Conservation (phyloP, 768 basidiomycete species). For the Pleurotus salmoneostramineus region DNA sequence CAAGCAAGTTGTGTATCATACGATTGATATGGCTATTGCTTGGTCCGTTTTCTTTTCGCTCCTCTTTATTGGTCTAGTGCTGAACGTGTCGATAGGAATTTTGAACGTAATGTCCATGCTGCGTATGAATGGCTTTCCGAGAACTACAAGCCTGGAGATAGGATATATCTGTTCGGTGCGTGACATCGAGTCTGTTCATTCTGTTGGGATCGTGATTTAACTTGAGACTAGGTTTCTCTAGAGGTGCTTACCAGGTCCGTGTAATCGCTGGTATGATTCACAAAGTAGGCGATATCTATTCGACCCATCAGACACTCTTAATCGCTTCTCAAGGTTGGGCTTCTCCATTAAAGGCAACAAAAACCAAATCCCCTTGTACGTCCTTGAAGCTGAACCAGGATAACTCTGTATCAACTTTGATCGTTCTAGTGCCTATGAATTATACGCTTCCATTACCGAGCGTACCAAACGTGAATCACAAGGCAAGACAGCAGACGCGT, state of each 20-base stretch:
- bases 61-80: background rate
- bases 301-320: background rate
- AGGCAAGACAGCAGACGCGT: too few relatives aligned
- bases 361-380: background rate
- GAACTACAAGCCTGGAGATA: conserved; percentile 19
- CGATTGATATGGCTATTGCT: conserved; percentile 31
- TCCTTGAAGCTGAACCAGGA: too few relatives aligned
- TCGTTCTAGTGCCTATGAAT: background rate
- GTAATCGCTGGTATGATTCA: conserved; percentile 25
- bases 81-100: conserved; percentile 20
- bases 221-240: conserved; percentile 22
- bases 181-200: background rate
- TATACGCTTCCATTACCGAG: too few relatives aligned
- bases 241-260: conserved; percentile 29
- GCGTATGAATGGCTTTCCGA: conserved; percentile 26
- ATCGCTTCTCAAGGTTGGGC: conserved; percentile 9
- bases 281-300: conserved; percentile 12
- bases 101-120: conserved; percentile 17
- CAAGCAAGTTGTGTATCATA: conserved; percentile 17
- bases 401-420: background rate
- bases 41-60: conserved; percentile 19
- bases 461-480: too few relatives aligned
- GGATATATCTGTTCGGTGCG: conserved; percentile 22
- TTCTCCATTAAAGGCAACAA: conserved; percentile 2
- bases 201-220: background rate